These are phyloP conservation scores for Quercus cerris DNA, from an alignment of 306 rosid genomes.

Conservation along the genomic window DNA sequence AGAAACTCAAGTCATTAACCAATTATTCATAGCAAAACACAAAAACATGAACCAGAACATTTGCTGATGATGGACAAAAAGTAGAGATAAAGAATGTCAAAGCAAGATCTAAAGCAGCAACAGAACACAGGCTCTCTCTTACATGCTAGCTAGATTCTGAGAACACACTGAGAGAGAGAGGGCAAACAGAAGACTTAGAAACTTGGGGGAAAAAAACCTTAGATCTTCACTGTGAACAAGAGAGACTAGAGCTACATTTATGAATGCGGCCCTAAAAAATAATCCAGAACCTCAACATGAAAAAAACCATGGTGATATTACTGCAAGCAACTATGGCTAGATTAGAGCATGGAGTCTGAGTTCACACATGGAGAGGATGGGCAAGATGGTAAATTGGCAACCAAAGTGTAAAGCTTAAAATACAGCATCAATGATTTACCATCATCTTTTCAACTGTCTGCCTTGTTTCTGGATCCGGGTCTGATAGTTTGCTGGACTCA, in stretches of 20 bases:
- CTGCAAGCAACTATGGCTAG: not conserved
- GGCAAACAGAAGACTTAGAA: not conserved
- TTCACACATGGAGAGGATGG: not conserved
- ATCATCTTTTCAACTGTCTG: slow-evolving; percentile 92
- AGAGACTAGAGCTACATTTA: not conserved
- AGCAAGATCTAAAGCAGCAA: not conserved
- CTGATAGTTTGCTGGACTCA: slow-evolving; percentile 79
- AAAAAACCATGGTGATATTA: not conserved
- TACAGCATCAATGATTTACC: slow-evolving; percentile 39
- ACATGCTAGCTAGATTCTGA: not conserved
- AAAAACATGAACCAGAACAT: not conserved
- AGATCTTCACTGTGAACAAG: not conserved
- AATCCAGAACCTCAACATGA: not conserved
- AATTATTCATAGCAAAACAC: not conserved
- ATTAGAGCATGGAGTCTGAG: not conserved
- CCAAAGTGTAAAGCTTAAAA: not conserved
- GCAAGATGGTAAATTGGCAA: not conserved
- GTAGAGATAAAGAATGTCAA: not conserved
- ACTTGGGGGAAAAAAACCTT: not conserved
- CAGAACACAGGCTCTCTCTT: not conserved
- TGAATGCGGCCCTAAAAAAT: not conserved
- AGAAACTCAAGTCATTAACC: not conserved
- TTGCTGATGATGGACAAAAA: not conserved
- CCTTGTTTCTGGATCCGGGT: slow-evolving; percentile 85
- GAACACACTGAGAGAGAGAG: not conserved